Percentiles rank a stretch among this genome's conserved stretches.
These are phyloP conservation scores for Metarhizium guizhouense DNA, from an alignment of 2,329 filamentous ascomycete species.

Conservation along the genomic window DNA sequence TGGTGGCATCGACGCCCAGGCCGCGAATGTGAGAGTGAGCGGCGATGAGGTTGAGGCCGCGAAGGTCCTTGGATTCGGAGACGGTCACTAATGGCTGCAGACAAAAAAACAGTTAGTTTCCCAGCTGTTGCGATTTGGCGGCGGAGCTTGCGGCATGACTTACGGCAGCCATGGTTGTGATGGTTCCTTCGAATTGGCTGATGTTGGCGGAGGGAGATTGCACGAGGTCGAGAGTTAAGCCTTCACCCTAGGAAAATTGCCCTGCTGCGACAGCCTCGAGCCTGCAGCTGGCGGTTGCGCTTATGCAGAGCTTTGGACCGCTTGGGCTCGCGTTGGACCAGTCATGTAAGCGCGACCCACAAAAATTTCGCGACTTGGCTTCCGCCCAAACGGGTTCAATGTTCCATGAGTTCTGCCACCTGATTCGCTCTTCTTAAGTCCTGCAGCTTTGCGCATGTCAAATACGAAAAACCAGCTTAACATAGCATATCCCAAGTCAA, in stretches of 20 bases:
- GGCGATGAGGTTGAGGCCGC: conserved; percentile 93
- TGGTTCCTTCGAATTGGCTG: neutral
- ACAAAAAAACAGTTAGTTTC: conserved; percentile 1
- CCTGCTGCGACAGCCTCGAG: neutral
- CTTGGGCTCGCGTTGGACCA: neutral
- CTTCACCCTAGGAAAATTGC: conserved; percentile 4
- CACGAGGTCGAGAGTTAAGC: neutral
- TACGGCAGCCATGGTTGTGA: conserved; percentile 43
- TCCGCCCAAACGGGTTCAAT: neutral
- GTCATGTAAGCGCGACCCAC: neutral
- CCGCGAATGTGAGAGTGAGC: conserved; percentile 97
- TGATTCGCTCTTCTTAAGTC: neutral
- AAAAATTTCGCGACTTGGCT: neutral
- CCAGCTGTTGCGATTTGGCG: too few species aligned
- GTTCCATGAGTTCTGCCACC: neutral
- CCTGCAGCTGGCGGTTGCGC: neutral
- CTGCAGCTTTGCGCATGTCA: too few species aligned
- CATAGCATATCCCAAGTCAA: too few species aligned
- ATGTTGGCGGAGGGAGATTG: neutral
- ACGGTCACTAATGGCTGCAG: conserved; percentile 61
- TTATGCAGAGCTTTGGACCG: neutral
- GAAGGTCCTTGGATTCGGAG: conserved; percentile 90
- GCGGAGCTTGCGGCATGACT: conserved; percentile 16
- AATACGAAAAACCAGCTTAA: too few species aligned
- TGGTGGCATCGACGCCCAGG: conserved; percentile 85